These are phyloP conservation scores for Beta lomatogona DNA, from an alignment of 179 eudicot species.

Conservation along the genomic window DNA sequence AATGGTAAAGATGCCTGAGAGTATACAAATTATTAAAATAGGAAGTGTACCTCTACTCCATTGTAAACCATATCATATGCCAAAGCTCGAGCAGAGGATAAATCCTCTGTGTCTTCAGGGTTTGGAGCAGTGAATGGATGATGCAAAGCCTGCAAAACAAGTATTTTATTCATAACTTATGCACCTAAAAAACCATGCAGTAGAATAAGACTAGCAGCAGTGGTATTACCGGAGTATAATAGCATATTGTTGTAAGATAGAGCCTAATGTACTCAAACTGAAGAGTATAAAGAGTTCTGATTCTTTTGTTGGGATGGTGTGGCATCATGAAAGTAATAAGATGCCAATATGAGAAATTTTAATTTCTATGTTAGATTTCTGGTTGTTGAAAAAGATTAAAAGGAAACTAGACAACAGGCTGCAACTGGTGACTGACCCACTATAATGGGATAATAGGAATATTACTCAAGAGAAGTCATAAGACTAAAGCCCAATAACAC, in stretches of 20 bases:
- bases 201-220: neutral
- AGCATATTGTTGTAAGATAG: neutral
- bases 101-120: slow-evolving; percentile 86
- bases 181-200: neutral
- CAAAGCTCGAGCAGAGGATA: slow-evolving; percentile 93
- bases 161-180: neutral
- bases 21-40: neutral
- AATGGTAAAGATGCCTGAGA: neutral
- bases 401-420: neutral
- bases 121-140: slow-evolving; percentile 98
- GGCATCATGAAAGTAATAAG: neutral
- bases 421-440: neutral
- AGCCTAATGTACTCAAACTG: neutral
- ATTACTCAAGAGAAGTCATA: neutral
- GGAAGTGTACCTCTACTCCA: slow-evolving; percentile 78
- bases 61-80: slow-evolving; percentile 99
- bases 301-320: neutral
- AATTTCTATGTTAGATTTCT: neutral
- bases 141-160: slow-evolving; percentile 76
- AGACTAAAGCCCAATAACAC: neutral
- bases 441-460: neutral
- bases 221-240: neutral
- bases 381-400: neutral
- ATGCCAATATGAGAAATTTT: neutral
- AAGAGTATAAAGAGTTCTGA: too few species aligned